Evolutionary conservation across 2,329 filamentous ascomycete genomes (phyloP).

Genomic region (Exutisphaerella laricina): DNA sequence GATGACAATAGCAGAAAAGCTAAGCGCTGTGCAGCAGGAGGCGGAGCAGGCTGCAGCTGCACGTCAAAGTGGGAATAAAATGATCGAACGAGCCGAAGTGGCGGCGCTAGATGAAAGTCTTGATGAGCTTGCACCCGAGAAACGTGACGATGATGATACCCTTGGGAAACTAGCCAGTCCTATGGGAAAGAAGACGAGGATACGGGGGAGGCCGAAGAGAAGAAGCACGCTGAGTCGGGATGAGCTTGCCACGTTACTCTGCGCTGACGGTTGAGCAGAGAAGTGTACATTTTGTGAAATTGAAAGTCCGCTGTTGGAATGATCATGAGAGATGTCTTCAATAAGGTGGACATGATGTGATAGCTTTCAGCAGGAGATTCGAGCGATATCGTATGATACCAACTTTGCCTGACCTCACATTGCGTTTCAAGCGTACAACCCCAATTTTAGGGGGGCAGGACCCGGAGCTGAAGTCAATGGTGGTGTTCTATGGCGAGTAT

Average conservation of each 20-base stretch:
- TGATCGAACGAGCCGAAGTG: slow-evolving; percentile 2
- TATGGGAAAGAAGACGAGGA: slow-evolving; percentile 41
- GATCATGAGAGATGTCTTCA: no score
- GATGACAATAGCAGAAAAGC: slow-evolving; percentile 44
- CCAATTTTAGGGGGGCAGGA: no score
- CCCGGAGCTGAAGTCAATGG: no score
- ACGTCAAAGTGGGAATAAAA: slow-evolving; percentile 11
- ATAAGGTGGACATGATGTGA: no score
- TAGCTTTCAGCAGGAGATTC: no score
- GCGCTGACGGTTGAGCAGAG: slow-evolving; percentile 8
- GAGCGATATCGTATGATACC: no score
- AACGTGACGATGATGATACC: slow-evolving; percentile 23
- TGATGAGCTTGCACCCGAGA: slow-evolving; percentile 20
- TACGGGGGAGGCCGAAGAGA: slow-evolving; percentile 55
- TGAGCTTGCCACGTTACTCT: slow-evolving; percentile 60
- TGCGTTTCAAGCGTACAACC: no score
- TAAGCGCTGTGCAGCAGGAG: slow-evolving; percentile 40
- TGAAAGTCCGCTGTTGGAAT: neutral
- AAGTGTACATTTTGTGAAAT: neutral
- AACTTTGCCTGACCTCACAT: no score
- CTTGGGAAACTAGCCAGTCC: slow-evolving; percentile 39
- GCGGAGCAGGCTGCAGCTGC: slow-evolving; percentile 39
- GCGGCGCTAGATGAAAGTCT: slow-evolving; percentile 20
- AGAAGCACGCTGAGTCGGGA: slow-evolving; percentile 70
- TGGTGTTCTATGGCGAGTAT: no score